Evolutionary conservation across 1,284 basidiomycete species (phyloP), one percentile per base, ranked within the genome.

Genomic region (Sanghuangporus weigelae): DNA sequence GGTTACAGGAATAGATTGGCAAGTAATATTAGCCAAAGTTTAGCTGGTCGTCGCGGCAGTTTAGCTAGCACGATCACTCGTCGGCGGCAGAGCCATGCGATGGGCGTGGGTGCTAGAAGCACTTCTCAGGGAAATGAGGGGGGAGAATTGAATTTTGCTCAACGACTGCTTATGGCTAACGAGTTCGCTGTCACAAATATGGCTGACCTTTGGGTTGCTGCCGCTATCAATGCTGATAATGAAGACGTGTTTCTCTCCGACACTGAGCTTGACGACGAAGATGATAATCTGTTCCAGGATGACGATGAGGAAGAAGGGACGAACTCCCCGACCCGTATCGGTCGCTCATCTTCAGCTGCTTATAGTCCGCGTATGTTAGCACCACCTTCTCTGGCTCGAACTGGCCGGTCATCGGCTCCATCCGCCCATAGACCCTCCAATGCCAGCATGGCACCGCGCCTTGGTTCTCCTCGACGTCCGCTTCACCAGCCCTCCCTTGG

Each of bases 191-290:
- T 95, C 7, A 93, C 90, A 57, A 90, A 89, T 67, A 90, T 96
- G 68, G 90, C 92, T 4, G 94, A 96, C 75, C 78, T 96, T 14
- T 96, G 95, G 94, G 91, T 96, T 64, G 93, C 94, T 10, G 89
- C 93, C 23, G 95, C 95, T 3, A 93, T 95, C 78, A 93, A 93
- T 65, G 91, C 87, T 8, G 94, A 95, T 69, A 91, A 92, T 69
- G 90, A 92, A 67, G 85, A 91, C 66, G 83, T 85, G 3, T 89
- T 89, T 67, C 85, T 86, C 69, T 79, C 80, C 48, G 84, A 86
- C 23, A 62, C 65, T 35, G 69, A 70, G 39, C 49, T 67, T 39
- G 68, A 69, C 63, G 75, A 73, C 35, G 72, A 73, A 50, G 70
- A 72, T 38, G 66, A 67, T 6, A 62, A 66, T 16, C 60, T 62